phyloP scores from a whole-genome alignment of 345 rosid genomes.

The Ceriops zippeliana region DNA sequence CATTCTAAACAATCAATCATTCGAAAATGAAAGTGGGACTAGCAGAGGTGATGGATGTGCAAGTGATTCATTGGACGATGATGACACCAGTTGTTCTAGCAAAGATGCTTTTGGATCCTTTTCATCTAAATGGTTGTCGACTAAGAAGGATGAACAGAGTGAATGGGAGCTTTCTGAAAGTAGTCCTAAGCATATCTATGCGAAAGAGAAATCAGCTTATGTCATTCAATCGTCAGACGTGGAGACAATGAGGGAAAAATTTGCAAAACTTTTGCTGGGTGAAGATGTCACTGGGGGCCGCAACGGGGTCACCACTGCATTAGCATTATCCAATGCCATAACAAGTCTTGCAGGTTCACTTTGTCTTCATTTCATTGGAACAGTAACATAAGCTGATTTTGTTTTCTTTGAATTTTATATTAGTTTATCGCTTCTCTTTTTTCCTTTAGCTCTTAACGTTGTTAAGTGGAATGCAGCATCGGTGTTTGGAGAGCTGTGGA shows the following conservation, averaged over 20 bases:
- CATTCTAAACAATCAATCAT: slow-evolving; percentile 75
- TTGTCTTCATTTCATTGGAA: background rate
- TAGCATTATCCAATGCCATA: slow-evolving; percentile 84
- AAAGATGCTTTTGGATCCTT: slow-evolving; percentile 83
- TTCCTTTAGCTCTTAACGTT: background rate
- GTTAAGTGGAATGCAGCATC: slow-evolving; percentile 46
- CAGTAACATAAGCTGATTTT: too few relatives aligned
- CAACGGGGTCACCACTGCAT: slow-evolving; percentile 62
- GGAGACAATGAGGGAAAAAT: slow-evolving; percentile 81
- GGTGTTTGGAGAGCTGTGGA: slow-evolving; percentile 95
- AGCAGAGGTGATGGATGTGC: slow-evolving; percentile 76
- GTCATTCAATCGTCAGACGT: slow-evolving; percentile 47
- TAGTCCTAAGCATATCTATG: slow-evolving; percentile 42
- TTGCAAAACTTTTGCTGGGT: slow-evolving; percentile 75
- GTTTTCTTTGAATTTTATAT: background rate
- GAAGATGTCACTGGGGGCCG: slow-evolving; percentile 83
- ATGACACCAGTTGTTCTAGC: slow-evolving; percentile 87
- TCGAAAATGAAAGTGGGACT: slow-evolving; percentile 73
- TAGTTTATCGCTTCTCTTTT: background rate
- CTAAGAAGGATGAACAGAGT: slow-evolving; percentile 50
- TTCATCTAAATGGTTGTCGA: slow-evolving; percentile 69
- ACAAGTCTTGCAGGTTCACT: slow-evolving; percentile 73
- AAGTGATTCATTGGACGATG: slow-evolving; percentile 77
- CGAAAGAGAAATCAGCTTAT: slow-evolving; percentile 53
- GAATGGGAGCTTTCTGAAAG: slow-evolving; percentile 58